Evolutionary conservation across 1,139 yeast species (phyloP), one percentile per base, ranked within the genome.

Genomic region (Geotrichum fermentans): DNA sequence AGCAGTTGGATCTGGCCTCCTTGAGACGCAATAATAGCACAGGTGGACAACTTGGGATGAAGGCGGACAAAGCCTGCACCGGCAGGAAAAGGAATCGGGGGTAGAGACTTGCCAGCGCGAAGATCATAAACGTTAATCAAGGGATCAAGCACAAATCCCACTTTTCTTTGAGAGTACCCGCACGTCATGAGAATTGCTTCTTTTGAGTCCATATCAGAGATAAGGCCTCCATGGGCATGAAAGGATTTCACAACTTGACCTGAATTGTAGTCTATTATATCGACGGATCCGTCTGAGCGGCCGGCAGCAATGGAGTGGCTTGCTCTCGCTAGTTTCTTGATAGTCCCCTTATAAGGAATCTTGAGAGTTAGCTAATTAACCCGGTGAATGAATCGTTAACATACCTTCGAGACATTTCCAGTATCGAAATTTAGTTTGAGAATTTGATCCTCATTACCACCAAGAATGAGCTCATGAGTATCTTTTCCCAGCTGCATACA

Each of bases 21-120:
- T 17, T 74, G 74, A 0, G 96, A 84, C 0, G 88, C 83, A 17
- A 87, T 80, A 10, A 89, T 67, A 40, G 89, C 78, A 44, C 86
- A 80, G 38, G 88, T 85, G 11, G 97, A 85, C 51, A 89, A 67
- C 55, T 85, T 85, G 3, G 97, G 97, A 66, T 90, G 97, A 55
- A 90, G 74, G 45, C 84, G 75, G 1, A 85, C 94, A 62, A 78
- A 84, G 5, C 87, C 76, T 0, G 97, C 97, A 3, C 97, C 97
- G 0, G 89, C 83, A 0, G 95, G 87, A 63, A 89, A 89, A 1
- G 96, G 82, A 3, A 90, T 73, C 1, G 97, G 97, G 0, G 95
- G 74, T 49, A 84, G 66, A 1, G 92, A 77, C 52, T 79, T 76
- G 79, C 87, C 74, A 56, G 81, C 78, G 54, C 95, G 74, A 32